These are phyloP conservation scores for Immersiella caudata DNA, from an alignment of 495 filamentous ascomycete genomes.

Conservation along the genomic window DNA sequence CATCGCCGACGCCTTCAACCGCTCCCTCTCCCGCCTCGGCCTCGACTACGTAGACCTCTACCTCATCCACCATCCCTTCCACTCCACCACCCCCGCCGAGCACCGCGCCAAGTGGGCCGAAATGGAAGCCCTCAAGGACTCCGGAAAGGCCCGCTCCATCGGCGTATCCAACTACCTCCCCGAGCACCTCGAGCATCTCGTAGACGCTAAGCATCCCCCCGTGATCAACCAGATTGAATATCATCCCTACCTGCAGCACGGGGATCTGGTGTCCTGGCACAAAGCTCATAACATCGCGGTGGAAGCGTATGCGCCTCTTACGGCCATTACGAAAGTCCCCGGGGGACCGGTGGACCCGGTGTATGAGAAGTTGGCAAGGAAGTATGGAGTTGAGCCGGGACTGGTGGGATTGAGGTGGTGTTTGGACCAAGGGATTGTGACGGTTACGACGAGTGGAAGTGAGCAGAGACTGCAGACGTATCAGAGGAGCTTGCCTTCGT, in stretches of 20 bases:
- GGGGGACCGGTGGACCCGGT: slow-evolving; percentile 70
- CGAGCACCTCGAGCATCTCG: slow-evolving; percentile 65
- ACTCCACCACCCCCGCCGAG: slow-evolving; percentile 59
- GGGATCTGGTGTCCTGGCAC: slow-evolving; percentile 64
- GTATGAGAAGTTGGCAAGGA: slow-evolving; percentile 63
- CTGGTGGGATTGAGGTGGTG: slow-evolving; percentile 78
- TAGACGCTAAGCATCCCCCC: slow-evolving; percentile 65
- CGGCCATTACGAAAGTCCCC: slow-evolving; percentile 63
- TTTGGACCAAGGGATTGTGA: slow-evolving; percentile 76
- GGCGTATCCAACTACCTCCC: slow-evolving; percentile 83
- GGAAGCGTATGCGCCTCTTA: slow-evolving; percentile 69
- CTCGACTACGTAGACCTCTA: slow-evolving; percentile 86
- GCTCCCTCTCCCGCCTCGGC: slow-evolving; percentile 72
- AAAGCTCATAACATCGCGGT: slow-evolving; percentile 69
- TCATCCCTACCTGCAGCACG: slow-evolving; percentile 84
- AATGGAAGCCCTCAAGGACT: slow-evolving; percentile 72
- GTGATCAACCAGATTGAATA: slow-evolving; percentile 88
- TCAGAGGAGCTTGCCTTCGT: slow-evolving; percentile 58
- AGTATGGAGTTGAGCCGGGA: slow-evolving; percentile 73
- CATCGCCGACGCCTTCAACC: slow-evolving; percentile 65
- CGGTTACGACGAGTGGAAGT: slow-evolving; percentile 75
- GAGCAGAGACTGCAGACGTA: slow-evolving; percentile 71
- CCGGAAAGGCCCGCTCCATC: slow-evolving; percentile 74
- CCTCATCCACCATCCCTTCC: slow-evolving; percentile 78
- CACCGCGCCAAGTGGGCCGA: slow-evolving; percentile 74